Conservation (phyloP, 768 basidiomycete genomes). For the Termitomyces titanicus region DNA sequence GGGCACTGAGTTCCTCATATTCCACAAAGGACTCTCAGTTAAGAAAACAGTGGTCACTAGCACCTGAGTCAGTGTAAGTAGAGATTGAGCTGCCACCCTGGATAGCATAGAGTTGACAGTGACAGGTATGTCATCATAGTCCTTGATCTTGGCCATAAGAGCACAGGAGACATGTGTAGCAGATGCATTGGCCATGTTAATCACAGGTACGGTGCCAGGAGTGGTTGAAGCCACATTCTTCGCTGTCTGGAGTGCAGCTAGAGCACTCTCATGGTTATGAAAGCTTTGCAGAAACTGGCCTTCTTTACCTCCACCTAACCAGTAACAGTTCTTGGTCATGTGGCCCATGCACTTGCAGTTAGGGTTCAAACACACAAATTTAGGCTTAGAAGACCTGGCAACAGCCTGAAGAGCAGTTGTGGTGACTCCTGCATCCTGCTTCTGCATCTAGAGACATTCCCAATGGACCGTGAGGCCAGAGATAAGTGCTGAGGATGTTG, state of each 20-base stretch:
- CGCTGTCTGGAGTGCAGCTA: neutral
- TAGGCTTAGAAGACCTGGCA: too few relatives aligned
- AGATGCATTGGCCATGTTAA: too few relatives aligned
- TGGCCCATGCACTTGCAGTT: neutral
- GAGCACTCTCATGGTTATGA: neutral
- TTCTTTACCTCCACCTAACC: neutral
- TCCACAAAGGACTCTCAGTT: too few relatives aligned
- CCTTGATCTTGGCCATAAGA: neutral
- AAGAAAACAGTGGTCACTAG: too few relatives aligned
- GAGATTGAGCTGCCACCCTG: too few relatives aligned
- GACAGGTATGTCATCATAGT: too few relatives aligned
- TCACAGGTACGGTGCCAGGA: neutral
- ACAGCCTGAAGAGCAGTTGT: too few relatives aligned
- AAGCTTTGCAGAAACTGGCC: neutral
- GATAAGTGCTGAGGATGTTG: neutral
- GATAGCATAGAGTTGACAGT: too few relatives aligned
- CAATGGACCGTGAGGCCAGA: neutral
- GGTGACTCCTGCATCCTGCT: too few relatives aligned
- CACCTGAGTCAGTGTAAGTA: too few relatives aligned
- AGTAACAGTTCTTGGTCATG: neutral
- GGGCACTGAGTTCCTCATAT: too few relatives aligned
- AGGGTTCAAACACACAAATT: neutral
- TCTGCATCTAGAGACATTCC: too few relatives aligned
- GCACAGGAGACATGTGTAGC: neutral
- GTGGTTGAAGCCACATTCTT: neutral